phyloP scores from a whole-genome alignment of 2,329 filamentous ascomycete genomes.

The Ustilaginoidea virens region DNA sequence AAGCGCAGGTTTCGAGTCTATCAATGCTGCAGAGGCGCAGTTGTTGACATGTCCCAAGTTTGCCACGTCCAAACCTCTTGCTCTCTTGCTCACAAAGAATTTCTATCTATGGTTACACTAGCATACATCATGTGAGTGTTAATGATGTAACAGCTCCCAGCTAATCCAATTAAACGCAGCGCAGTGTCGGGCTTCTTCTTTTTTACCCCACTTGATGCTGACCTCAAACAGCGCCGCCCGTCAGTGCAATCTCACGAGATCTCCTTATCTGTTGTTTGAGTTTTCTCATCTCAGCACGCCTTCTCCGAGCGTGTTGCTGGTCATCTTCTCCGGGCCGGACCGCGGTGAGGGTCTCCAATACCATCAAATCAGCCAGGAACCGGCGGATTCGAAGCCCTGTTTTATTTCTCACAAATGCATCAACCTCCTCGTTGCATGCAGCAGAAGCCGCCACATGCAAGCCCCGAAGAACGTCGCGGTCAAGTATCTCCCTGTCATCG shows the following conservation, averaged over 20 bases:
- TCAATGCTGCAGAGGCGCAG: too few relatives aligned
- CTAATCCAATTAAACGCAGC: too few relatives aligned
- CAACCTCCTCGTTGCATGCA: constrained; percentile 37
- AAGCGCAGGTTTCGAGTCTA: too few relatives aligned
- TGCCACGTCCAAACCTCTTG: too few relatives aligned
- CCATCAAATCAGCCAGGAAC: constrained; percentile 38
- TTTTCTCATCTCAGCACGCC: constrained; percentile 17
- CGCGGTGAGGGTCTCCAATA: constrained; percentile 29
- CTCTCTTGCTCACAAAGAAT: too few relatives aligned
- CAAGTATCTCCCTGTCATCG: constrained; percentile 24
- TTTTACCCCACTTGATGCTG: too few relatives aligned
- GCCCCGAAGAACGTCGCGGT: constrained; percentile 37
- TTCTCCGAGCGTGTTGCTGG: constrained; percentile 12
- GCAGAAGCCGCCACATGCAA: constrained; percentile 39
- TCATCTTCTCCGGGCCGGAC: constrained; percentile 11
- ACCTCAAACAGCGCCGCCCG: constrained; percentile 6
- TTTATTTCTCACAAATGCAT: constrained; percentile 32
- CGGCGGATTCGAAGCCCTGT: constrained; percentile 37
- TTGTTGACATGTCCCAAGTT: too few relatives aligned
- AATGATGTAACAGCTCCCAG: too few relatives aligned
- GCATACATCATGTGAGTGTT: constrained; percentile 2
- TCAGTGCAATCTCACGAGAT: constrained; percentile 13
- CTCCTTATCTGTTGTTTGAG: constrained; percentile 20
- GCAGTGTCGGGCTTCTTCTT: too few relatives aligned
- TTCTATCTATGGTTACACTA: constrained; percentile 1